Base-by-base conservation (phyloP, 2,329 filamentous ascomycete genomes). In the Alternaria brassicae region DNA sequence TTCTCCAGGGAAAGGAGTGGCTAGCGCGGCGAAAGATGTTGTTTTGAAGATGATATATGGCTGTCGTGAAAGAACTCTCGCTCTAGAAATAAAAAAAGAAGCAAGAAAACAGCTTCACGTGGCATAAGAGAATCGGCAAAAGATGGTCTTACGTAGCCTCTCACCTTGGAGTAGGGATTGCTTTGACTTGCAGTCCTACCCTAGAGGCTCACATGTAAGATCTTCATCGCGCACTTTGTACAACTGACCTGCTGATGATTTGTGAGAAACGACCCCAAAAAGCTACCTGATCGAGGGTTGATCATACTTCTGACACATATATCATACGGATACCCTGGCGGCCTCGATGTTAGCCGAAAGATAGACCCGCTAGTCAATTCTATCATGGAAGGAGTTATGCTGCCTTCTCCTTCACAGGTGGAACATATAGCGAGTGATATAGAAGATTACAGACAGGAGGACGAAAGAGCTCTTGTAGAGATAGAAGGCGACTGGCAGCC, bases 31-130 rank as follows among this genome's bases (percentile, higher is more conserved):
- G 19, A 54, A 54, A 32, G 23, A 42, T n/a, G 32, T 54, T 17
- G n/a, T 54, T 13, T 54, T 54, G n/a, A 17, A 57, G 30, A 32
- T 13, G 30, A 57, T 57, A 57, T 57, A 57, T 52, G 10, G 54
- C 23, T 57, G n/a, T 28, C 30, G 34, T 30, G 17, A 56, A 19
- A 27, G 45, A 5, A 56, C 23, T 40, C n/a, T 50, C 8, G 19
- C 36, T 50, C 1, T 32, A 45, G 36, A 57, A 19, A 25, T 25
- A 36, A 54, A 3, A 42, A 17, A 21, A n/a, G 27, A 54, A 54
- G 34, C 23, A 32, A n/a, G 40, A 54, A 23, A 54, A 47, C 7
- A 57, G 39, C 6, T 50, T 52, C 19, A 51, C 19, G 23, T 57
- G 13, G 54, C 10, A 57, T 52, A 57, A 50, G n/a, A 57, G 23